Conservation (phyloP, 257 asterid species). For the Solanum chiquidenum region DNA sequence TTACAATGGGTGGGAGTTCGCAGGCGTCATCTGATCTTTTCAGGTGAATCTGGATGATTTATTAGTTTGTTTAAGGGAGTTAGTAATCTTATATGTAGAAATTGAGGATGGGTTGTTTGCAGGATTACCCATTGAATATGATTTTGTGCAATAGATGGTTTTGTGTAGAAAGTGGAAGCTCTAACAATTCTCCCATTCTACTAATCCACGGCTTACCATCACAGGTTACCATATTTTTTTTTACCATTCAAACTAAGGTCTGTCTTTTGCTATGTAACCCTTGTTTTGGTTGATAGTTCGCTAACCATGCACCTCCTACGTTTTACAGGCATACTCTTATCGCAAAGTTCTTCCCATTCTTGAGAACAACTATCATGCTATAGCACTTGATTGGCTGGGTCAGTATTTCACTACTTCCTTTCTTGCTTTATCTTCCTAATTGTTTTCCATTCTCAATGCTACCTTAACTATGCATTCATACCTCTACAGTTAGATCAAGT, state of each 20-base stretch:
- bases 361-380: slow-evolving; percentile 57
- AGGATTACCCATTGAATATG: slow-evolving; percentile 48
- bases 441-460: background rate
- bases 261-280: background rate
- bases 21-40: slow-evolving; percentile 71
- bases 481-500: background rate
- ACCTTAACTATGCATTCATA: background rate
- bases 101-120: slow-evolving; percentile 68
- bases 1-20: slow-evolving; percentile 66
- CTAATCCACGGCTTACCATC: slow-evolving; percentile 84
- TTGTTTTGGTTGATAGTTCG: background rate
- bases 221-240: slow-evolving; percentile 36
- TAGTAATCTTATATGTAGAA: slow-evolving; percentile 25
- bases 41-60: slow-evolving; percentile 34
- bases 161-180: slow-evolving; percentile 68
- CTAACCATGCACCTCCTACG: background rate
- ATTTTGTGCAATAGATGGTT: slow-evolving; percentile 93
- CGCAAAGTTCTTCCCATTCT: slow-evolving; percentile 82
- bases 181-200: slow-evolving; percentile 47
- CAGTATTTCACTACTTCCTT: slow-evolving; percentile 1
- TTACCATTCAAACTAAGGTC: background rate
- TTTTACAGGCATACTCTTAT: slow-evolving; percentile 73
- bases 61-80: slow-evolving; percentile 2
- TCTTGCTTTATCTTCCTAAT: background rate
- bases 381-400: slow-evolving; percentile 95